A percentile compares a stretch with the other conserved stretches of the same genome.
Conservation (phyloP, 2,329 filamentous ascomycete species). For the Cercospora sp. region DNA sequence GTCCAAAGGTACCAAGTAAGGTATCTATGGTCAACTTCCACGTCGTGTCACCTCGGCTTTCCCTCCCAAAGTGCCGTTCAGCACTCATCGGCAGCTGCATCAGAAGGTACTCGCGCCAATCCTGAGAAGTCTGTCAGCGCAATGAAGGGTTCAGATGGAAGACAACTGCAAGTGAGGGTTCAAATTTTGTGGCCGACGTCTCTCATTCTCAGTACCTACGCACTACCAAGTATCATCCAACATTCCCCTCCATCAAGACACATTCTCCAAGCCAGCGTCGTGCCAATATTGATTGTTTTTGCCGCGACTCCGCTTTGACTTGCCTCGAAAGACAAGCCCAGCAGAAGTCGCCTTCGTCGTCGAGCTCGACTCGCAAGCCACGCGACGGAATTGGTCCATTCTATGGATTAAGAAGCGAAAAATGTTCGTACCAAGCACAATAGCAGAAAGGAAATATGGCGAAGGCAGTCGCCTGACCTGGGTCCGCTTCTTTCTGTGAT, state of each 20-base stretch:
- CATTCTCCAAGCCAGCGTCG: constrained; percentile 19
- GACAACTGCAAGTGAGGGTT: background rate
- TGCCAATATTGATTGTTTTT: constrained; percentile 17
- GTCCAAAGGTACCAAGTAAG: background rate
- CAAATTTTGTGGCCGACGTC: constrained; percentile 17
- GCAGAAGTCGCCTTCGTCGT: constrained; percentile 16
- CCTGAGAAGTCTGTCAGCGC: background rate
- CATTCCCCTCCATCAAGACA: constrained; percentile 18
- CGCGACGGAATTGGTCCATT: constrained; percentile 21
- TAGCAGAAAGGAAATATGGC: constrained; percentile 23
- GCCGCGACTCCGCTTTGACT: background rate
- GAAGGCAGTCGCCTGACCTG: constrained; percentile 34
- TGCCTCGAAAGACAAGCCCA: constrained; percentile 1
- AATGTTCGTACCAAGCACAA: constrained; percentile 12
- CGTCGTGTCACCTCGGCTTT: background rate
- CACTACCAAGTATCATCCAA: constrained; percentile 19
- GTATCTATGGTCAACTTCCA: background rate
- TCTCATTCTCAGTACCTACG: constrained; percentile 16
- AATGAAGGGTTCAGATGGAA: background rate
- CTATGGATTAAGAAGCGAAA: constrained; percentile 14
- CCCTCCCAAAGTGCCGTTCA: background rate
- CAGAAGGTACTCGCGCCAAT: background rate
- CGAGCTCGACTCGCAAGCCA: constrained; percentile 11
- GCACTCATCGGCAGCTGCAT: background rate
- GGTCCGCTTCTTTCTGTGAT: constrained; percentile 4